These are phyloP conservation scores for Diatrype stigma DNA, from an alignment of 2,329 filamentous ascomycete species.

Conservation along the genomic window DNA sequence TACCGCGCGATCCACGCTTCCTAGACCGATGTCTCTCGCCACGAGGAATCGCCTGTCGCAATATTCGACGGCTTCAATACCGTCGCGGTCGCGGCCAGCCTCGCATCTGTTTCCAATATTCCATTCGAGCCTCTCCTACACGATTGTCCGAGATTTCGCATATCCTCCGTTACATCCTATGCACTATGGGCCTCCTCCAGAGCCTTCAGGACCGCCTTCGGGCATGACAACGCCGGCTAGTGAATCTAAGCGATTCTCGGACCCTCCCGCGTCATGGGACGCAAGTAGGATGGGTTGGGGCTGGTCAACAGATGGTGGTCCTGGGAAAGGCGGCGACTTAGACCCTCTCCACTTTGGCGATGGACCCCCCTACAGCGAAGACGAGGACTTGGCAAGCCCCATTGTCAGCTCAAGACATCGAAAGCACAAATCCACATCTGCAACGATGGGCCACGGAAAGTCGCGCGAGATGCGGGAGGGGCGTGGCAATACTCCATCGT, in stretches of 20 bases:
- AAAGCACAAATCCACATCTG: constrained; percentile 72
- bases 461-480: constrained; percentile 42
- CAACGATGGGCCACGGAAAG: constrained; percentile 42
- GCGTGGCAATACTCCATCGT: constrained; percentile 33
- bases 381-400: constrained; percentile 90
- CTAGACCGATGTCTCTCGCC: constrained; percentile 70
- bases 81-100: constrained; percentile 68
- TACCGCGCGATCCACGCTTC: constrained; percentile 48
- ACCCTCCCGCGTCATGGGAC: constrained; percentile 74
- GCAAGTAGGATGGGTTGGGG: constrained; percentile 56
- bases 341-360: constrained; percentile 81
- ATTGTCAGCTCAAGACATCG: constrained; percentile 81
- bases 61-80: constrained; percentile 69
- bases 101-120: constrained; percentile 82
- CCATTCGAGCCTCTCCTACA: constrained; percentile 80
- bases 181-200: constrained; percentile 88
- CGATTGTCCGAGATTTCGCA: constrained; percentile 93
- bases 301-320: constrained; percentile 47
- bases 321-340: constrained; percentile 64
- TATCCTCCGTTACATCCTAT: constrained; percentile 79
- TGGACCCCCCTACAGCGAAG: constrained; percentile 90
- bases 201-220: constrained; percentile 65
- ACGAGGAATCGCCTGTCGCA: constrained; percentile 79
- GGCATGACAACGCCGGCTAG: constrained; percentile 81
- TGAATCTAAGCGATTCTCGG: constrained; percentile 76